Conservation (phyloP, 768 basidiomycete species). For the Boletus rubroflammeus region DNA sequence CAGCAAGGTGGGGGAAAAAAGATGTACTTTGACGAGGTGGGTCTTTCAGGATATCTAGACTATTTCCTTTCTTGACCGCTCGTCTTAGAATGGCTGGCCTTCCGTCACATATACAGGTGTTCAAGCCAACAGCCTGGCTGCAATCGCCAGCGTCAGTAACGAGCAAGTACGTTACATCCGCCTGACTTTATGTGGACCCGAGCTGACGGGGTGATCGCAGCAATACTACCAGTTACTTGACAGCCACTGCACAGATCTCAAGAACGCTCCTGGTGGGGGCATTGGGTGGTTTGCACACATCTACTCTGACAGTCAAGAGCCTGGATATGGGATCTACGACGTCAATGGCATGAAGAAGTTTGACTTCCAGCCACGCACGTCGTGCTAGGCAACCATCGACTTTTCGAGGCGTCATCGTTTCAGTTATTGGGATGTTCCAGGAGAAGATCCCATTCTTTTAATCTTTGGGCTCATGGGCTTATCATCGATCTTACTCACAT, state of each 20-base stretch:
- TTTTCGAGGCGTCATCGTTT: neutral
- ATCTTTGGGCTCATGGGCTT: neutral
- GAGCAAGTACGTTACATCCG: slow-evolving; percentile 46
- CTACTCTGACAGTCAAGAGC: slow-evolving; percentile 61
- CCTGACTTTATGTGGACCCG: neutral
- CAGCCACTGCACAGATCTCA: slow-evolving; percentile 58
- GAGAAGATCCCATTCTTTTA: neutral
- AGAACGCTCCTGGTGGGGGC: slow-evolving; percentile 54
- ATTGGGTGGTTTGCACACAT: slow-evolving; percentile 84
- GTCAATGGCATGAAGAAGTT: slow-evolving; percentile 52
- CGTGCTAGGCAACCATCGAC: slow-evolving; percentile 40
- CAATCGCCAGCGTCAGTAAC: slow-evolving; percentile 58
- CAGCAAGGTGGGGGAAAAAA: slow-evolving; percentile 65
- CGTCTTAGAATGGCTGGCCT: slow-evolving; percentile 73
- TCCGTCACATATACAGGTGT: slow-evolving; percentile 58
- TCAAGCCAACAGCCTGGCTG: slow-evolving; percentile 59
- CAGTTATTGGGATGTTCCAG: neutral
- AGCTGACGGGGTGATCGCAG: slow-evolving; percentile 2
- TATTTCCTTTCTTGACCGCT: neutral
- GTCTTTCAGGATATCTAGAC: slow-evolving; percentile 1
- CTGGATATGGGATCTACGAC: slow-evolving; percentile 70
- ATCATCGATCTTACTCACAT: neutral
- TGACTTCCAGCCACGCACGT: slow-evolving; percentile 57
- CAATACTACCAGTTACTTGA: slow-evolving; percentile 66
- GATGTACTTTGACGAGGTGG: slow-evolving; percentile 68